A percentile compares a stretch with the other conserved stretches of the same genome.
phyloP scores from a whole-genome alignment of 352 stramenopile species.

The Hyaloperonospora brassicae region DNA sequence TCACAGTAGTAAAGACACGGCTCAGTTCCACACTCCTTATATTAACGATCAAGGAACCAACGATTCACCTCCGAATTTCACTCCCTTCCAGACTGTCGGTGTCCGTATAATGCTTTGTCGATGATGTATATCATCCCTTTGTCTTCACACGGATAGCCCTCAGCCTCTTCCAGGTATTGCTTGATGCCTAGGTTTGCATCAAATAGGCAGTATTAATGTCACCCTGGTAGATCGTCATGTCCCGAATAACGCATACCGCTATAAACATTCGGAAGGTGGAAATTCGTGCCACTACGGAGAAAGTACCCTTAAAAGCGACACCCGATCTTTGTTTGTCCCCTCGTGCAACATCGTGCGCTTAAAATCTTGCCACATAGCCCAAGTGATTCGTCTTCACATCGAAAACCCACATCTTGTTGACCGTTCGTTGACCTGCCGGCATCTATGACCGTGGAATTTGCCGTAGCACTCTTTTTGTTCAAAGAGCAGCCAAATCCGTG shows the following conservation, averaged over 20 bases:
- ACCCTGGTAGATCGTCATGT: constrained; percentile 7
- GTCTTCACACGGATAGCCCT: constrained; percentile 14
- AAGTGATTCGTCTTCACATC: constrained; percentile 3
- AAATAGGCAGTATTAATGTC: constrained; percentile 6
- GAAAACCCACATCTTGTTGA: constrained; percentile 10
- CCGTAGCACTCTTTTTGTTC: constrained; percentile 1
- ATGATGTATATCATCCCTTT: constrained; percentile 11
- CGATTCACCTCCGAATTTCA: constrained; percentile 16
- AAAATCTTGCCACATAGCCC: constrained; percentile 7
- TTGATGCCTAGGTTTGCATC: constrained; percentile 9
- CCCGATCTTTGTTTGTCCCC: constrained; percentile 7
- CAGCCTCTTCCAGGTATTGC: constrained; percentile 11
- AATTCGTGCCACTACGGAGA: constrained; percentile 5
- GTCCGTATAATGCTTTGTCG: constrained; percentile 16
- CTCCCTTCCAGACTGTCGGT: constrained; percentile 14
- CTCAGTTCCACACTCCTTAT: constrained; percentile 12
- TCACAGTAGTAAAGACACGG: constrained; percentile 17
- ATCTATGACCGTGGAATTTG: constrained; percentile 1
- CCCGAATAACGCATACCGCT: constrained; percentile 1
- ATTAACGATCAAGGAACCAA: constrained; percentile 8
- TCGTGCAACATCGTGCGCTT: constrained; percentile 1
- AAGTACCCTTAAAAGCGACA: constrained; percentile 12
- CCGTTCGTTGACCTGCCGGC: not conserved
- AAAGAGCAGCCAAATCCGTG: constrained; percentile 4
- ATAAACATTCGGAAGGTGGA: constrained; percentile 9